A percentile compares a stretch with the other conserved stretches of the same genome.
phyloP scores from a whole-genome alignment of 2,329 filamentous ascomycete species.

The Nemania diffusa region DNA sequence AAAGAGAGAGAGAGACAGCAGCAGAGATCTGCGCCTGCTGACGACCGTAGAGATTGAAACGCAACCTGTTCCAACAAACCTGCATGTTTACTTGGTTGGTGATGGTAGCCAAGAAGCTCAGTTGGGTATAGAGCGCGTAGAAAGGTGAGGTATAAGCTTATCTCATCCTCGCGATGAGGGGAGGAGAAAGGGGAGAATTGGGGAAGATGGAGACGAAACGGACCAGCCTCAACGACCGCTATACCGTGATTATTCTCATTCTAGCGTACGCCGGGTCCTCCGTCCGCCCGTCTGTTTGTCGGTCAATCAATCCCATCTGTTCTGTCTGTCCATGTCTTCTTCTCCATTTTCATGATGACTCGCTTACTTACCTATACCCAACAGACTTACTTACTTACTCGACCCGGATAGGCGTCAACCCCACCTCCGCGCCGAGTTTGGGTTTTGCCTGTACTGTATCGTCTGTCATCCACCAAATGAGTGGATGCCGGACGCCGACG shows the following conservation, averaged over 20 bases:
- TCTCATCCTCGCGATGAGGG: slow-evolving; percentile 27
- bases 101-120: slow-evolving; percentile 10
- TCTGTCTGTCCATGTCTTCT: background rate
- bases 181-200: slow-evolving; percentile 5
- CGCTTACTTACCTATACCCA: background rate
- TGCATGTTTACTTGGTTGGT: slow-evolving; percentile 3
- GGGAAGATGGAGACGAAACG: background rate
- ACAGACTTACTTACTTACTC: background rate
- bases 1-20: background rate
- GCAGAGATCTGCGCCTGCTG: slow-evolving; percentile 23
- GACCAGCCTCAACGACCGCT: background rate
- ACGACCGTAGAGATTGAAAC: slow-evolving; percentile 16
- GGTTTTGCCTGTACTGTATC: background rate
- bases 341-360: background rate
- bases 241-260: background rate
- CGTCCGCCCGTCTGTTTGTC: background rate
- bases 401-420: slow-evolving; percentile 12
- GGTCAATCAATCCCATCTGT: background rate
- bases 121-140: slow-evolving; percentile 3
- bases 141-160: slow-evolving; percentile 35
- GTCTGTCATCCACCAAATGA: background rate
- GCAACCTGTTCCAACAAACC: background rate
- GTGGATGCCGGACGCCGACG: background rate
- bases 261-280: background rate
- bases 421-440: slow-evolving; percentile 25